Evolutionary conservation across 148 eudicot species (phyloP).

Genomic region (Dysphania ambrosioides): DNA sequence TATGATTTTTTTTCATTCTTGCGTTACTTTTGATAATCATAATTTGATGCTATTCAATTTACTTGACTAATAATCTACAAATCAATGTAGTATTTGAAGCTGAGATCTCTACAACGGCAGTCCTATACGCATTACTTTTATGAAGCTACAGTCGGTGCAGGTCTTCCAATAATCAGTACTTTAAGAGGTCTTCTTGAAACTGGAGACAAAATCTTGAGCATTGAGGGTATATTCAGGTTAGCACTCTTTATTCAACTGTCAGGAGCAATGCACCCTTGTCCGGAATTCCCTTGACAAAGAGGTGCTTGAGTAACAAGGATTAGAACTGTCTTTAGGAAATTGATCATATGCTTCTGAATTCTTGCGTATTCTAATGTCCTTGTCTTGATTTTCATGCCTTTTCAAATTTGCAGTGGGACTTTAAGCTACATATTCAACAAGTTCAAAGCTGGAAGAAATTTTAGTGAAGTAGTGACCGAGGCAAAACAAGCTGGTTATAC

Average conservation of each 20-base stretch:
- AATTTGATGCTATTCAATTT: not conserved
- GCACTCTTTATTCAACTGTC: slow-evolving; percentile 1
- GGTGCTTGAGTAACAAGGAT: not conserved
- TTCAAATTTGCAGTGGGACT: slow-evolving; percentile 83
- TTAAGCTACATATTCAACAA: slow-evolving; percentile 95
- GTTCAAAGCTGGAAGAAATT: slow-evolving; percentile 52
- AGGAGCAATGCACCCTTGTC: not conserved
- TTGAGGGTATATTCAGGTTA: slow-evolving; percentile 97
- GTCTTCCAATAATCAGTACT: slow-evolving; percentile 94
- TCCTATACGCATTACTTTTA: slow-evolving; percentile 94
- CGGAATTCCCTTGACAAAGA: not conserved
- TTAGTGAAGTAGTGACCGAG: slow-evolving; percentile 80
- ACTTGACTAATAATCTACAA: slow-evolving; percentile 11
- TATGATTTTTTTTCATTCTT: not conserved
- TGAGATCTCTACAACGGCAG: slow-evolving; percentile 78
- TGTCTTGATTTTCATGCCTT: not conserved
- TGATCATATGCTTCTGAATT: not conserved
- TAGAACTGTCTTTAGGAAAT: not conserved
- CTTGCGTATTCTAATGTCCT: not conserved
- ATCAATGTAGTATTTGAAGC: slow-evolving; percentile 63
- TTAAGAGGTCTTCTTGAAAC: slow-evolving; percentile 91
- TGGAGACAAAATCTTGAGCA: slow-evolving; percentile 81
- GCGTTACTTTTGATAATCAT: not conserved
- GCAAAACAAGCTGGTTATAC: slow-evolving; percentile 92
- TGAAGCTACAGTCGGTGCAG: slow-evolving; percentile 99